A percentile compares a stretch with the other conserved stretches of the same genome.
Evolutionary conservation across 2,329 filamentous ascomycete genomes (phyloP).

Genomic region (Fusarium dimerum): DNA sequence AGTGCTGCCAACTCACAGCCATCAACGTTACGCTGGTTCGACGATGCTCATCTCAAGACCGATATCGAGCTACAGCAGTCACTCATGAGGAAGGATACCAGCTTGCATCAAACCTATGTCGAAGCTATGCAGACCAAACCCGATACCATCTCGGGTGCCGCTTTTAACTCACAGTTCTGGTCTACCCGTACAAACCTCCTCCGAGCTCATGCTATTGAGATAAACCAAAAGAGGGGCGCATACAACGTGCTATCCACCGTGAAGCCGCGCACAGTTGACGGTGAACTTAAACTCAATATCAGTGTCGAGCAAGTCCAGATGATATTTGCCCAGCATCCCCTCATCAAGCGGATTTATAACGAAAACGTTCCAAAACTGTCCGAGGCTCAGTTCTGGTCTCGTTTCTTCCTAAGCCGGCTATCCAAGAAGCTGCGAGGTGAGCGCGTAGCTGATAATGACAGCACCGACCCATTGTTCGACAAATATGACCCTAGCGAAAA

Average conservation of each 20-base stretch:
- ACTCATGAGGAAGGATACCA: conserved; percentile 76
- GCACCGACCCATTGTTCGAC: conserved; percentile 78
- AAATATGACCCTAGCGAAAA: conserved; percentile 79
- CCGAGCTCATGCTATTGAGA: conserved; percentile 87
- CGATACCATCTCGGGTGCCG: conserved; percentile 73
- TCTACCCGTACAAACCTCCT: conserved; percentile 82
- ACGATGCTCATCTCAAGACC: conserved; percentile 74
- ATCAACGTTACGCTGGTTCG: conserved; percentile 69
- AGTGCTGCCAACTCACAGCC: conserved; percentile 62
- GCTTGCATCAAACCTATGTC: conserved; percentile 80
- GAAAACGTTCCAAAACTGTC: conserved; percentile 83
- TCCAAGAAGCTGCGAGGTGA: conserved; percentile 92
- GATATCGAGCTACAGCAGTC: conserved; percentile 87
- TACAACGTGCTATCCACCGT: conserved; percentile 94
- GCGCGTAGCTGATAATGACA: conserved; percentile 75
- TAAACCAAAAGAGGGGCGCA: conserved; percentile 79
- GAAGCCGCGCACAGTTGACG: conserved; percentile 60
- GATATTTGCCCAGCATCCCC: conserved; percentile 89
- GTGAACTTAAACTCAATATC: conserved; percentile 75
- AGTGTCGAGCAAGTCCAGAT: conserved; percentile 90
- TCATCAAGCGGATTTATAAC: conserved; percentile 88
- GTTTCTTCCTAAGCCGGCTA: conserved; percentile 88
- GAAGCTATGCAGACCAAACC: conserved; percentile 83
- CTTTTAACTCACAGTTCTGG: conserved; percentile 95
- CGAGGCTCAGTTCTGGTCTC: conserved; percentile 85